Evolutionary conservation across 371 early-diverging fungal species (phyloP), one percentile per base, ranked within the genome.

Genomic region (Amoeboaphelidium occidentale): DNA sequence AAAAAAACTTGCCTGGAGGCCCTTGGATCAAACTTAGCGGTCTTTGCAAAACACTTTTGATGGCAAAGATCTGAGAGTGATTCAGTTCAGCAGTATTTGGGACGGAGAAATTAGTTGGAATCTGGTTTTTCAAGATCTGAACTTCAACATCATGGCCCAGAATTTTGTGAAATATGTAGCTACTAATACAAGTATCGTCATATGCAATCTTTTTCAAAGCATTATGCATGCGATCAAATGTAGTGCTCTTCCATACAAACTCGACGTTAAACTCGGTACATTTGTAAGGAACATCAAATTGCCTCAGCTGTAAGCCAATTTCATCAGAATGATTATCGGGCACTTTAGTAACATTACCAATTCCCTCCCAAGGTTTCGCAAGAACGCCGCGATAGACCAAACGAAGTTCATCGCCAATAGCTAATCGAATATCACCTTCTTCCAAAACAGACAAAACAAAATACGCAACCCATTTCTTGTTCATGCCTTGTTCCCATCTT

Each of bases 241-340:
- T 82, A 1, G 87, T 87, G 13, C 89, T 79, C 63, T 94, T 93
- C 97, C 97, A 98, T 12, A 98, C 90, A 72, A 90, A 94, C 53
- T 97, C 96, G n/a, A 97, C 82, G 2, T 82, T 75, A 57, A 91
- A 96, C 58, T 86, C 86, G 60, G 84, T 81, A 58, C 84, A 84
- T 20, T 84, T 75, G 13, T 76, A 67, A 2, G 91, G 91, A 4
- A 78, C 73, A 39, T 76, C 69, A 23, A 58, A 56, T 3, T 71
- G 59, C 3, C 70, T 63, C 32, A 91, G 61, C 63, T 97, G 92
- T 44, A 92, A 55, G 21, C 81, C 83, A 17, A 94, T 81, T 53
- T 93, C 93, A 63, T 96, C 91, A 45, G 82, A 86, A 32, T 81
- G 65, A 61, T 80, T 83, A 67, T 87, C 84, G 27, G 96, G 90